phyloP scores from a whole-genome alignment of 2,329 filamentous ascomycete genomes.

The Leptodontidium sp. region DNA sequence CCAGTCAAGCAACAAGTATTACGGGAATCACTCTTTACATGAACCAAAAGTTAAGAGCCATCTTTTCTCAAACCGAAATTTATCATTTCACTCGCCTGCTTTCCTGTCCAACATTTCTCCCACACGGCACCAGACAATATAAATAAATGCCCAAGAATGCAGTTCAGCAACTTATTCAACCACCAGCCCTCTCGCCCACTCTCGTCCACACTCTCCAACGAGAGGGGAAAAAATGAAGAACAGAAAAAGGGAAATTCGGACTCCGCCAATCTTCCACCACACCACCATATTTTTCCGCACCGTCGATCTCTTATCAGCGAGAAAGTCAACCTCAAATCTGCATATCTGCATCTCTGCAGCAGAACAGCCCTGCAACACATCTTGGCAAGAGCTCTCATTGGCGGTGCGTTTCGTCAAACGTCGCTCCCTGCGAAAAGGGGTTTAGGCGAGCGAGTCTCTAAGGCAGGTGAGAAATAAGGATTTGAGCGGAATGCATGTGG shows the following conservation, averaged over 20 bases:
- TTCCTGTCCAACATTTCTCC: too few relatives aligned
- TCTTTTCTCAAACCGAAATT: too few relatives aligned
- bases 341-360: neutral
- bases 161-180: neutral
- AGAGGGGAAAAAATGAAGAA: too few relatives aligned
- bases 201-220: neutral
- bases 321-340: too few relatives aligned
- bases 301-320: too few relatives aligned
- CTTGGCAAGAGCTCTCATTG: neutral
- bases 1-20: too few relatives aligned
- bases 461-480: slow-evolving; percentile 8
- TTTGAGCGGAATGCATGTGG: neutral
- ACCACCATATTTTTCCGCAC: neutral
- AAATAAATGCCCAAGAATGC: too few relatives aligned
- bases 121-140: too few relatives aligned
- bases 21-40: too few relatives aligned
- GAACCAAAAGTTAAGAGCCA: too few relatives aligned
- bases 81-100: too few relatives aligned
- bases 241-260: neutral
- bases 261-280: neutral
- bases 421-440: neutral
- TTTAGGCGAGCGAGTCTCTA: neutral
- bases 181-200: neutral
- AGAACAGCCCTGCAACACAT: neutral
- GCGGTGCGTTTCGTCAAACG: neutral